Conservation (phyloP, 1,139 yeast species). For the Tardiomyces blankii region DNA sequence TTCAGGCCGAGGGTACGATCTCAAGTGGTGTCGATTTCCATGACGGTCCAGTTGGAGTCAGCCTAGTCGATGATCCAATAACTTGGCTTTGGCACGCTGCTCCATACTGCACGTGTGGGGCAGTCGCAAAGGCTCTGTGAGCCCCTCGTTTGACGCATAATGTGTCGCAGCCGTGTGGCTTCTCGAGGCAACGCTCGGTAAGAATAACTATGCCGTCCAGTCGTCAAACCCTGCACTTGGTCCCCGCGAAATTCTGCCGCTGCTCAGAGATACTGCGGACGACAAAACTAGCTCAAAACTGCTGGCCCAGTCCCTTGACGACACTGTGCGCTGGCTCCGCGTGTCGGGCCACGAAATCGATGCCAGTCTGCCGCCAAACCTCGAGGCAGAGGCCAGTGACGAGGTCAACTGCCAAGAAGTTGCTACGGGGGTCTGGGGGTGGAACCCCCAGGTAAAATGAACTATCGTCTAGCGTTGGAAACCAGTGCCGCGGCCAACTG, state of each 20-base stretch:
- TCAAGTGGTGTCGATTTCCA: too few relatives aligned
- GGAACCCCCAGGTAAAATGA: too few relatives aligned
- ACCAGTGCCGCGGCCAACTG: too few relatives aligned
- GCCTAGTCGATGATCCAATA: too few relatives aligned
- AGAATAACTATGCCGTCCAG: slow-evolving; percentile 28
- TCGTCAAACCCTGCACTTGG: slow-evolving; percentile 34
- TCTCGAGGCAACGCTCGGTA: slow-evolving; percentile 17
- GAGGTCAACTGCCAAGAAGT: too few relatives aligned
- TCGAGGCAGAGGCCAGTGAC: background rate
- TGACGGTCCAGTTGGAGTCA: too few relatives aligned
- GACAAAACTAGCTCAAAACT: background rate
- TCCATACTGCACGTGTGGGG: slow-evolving; percentile 67
- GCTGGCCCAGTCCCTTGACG: background rate
- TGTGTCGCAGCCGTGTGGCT: slow-evolving; percentile 34
- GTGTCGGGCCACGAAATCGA: background rate
- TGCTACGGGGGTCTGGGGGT: too few relatives aligned
- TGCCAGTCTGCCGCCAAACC: background rate
- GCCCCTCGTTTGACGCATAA: slow-evolving; percentile 33
- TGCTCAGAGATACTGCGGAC: background rate
- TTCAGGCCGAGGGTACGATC: too few relatives aligned
- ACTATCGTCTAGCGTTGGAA: too few relatives aligned
- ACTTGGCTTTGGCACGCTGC: too few relatives aligned
- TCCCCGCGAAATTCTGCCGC: background rate
- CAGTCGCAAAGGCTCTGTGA: slow-evolving; percentile 13
- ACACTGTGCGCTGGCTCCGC: background rate